Evolutionary conservation across 176 grass and related monocot species (phyloP).

Genomic region (Tuctoria greenei): DNA sequence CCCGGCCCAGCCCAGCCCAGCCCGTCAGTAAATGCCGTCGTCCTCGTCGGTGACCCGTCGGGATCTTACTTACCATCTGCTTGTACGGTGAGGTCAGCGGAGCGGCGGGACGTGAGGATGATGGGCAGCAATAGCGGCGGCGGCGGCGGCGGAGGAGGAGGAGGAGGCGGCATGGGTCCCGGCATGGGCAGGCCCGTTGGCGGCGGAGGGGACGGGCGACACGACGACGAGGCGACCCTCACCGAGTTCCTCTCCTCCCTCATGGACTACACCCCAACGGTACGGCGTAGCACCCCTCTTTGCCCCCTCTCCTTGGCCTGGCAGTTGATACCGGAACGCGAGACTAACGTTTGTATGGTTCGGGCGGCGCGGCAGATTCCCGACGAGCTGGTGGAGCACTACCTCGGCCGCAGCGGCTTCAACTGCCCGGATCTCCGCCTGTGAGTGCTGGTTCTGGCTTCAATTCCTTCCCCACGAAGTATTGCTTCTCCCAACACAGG

Average conservation of each 20-base stretch:
- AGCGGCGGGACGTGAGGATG: constrained; percentile 37
- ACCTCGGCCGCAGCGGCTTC: constrained; percentile 89
- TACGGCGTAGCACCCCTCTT: not conserved
- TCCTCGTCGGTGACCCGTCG: no score
- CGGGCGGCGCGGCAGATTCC: constrained; percentile 54
- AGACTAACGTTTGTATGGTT: not conserved
- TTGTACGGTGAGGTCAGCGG: not conserved
- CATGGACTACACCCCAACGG: constrained; percentile 95
- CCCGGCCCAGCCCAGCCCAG: no score
- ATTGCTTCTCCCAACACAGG: not conserved
- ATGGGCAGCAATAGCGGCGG: constrained; percentile 50
- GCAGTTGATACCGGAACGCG: not conserved
- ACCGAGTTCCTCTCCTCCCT: constrained; percentile 94
- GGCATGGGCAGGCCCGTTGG: constrained; percentile 34
- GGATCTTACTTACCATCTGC: constrained; percentile 11
- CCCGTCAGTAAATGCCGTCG: no score
- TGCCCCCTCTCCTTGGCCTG: not conserved
- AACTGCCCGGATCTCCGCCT: constrained; percentile 88
- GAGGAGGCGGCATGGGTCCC: constrained; percentile 23
- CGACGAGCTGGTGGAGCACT: constrained; percentile 98
- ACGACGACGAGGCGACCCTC: constrained; percentile 78
- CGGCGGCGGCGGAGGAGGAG: constrained; percentile 1
- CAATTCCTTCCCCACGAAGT: not conserved
- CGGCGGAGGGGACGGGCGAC: constrained; percentile 53
- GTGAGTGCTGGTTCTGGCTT: constrained; percentile 41